phyloP scores from a whole-genome alignment of 2,329 filamentous ascomycete genomes.

The Penicillium sp. region DNA sequence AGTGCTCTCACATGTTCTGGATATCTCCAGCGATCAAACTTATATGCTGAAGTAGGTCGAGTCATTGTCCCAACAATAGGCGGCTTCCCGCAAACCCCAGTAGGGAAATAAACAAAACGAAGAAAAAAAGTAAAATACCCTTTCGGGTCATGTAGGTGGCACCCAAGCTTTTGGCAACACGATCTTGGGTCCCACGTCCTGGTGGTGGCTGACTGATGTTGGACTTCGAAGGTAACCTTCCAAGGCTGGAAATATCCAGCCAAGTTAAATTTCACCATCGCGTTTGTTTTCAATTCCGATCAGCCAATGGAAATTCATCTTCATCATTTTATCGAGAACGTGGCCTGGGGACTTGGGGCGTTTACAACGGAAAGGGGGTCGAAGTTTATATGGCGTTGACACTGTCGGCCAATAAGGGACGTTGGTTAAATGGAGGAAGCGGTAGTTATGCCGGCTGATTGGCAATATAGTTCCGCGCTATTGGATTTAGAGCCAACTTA shows the following conservation, averaged over 20 bases:
- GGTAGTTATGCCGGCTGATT: not conserved
- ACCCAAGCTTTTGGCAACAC: not conserved
- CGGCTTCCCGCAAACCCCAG: not conserved
- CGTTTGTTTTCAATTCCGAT: not conserved
- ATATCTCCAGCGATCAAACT: not conserved
- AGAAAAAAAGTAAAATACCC: not conserved
- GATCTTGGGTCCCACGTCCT: not conserved
- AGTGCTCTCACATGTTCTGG: not conserved
- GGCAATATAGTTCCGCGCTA: not conserved
- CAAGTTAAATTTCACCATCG: not conserved
- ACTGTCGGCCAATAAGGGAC: not conserved
- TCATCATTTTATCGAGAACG: not conserved
- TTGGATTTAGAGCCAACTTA: not conserved
- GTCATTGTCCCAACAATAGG: not conserved
- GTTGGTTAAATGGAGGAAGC: not conserved
- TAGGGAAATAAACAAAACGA: not conserved
- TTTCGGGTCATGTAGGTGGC: not conserved
- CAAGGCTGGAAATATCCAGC: not conserved
- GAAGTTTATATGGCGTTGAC: not conserved
- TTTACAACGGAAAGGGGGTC: not conserved
- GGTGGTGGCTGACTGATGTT: not conserved
- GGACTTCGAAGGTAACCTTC: not conserved
- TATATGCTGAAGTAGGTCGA: not conserved
- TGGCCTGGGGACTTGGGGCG: not conserved
- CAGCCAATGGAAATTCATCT: not conserved